Base-by-base conservation (phyloP, 2,329 filamentous ascomycete species). In the Pyrenophora teres region DNA sequence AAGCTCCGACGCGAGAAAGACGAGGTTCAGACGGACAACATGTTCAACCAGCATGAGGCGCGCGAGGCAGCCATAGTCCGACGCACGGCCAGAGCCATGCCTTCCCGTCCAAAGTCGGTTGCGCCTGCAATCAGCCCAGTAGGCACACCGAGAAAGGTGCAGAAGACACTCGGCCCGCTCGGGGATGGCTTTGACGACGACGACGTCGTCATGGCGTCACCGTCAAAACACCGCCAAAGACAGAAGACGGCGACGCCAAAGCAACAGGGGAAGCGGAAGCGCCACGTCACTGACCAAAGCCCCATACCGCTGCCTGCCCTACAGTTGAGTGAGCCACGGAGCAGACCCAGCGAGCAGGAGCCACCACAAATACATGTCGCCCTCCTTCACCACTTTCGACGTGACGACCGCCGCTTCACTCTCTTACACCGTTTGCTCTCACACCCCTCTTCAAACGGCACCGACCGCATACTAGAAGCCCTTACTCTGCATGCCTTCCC, bases 111-210 rank as follows among this genome's bases (percentile, higher is more conserved):
- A 7, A 72, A 69, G 55, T 41, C 64, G 15, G 40, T 44, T 7
- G 42, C 46, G 2, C 33, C 48, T 6, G 42, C 46, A 2, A 19
- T 42, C n/a, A 74, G 71, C 33, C 74, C 76, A 0, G 67, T 74
- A 0, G 80, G 77, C 1, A 90, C 88, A 0, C 86, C 87, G 2
- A 89, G 81, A 64, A 87, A 58, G 23, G 52, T 84, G 68, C 80
- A 79, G 23, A 85, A 81, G 68, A 73, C 77, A 1, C 83, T 50
- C 30, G 57, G 83, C 73, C 78, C 81, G 1, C 76, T 88, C 42
- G 82, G 87, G 1, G 90, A 94, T 72, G 90, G 90, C 0, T 94
- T 94, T 63, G 88, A 92, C 53, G 85, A 90, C 53, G 79, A 81
- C 48, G 83, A 87, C 63, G 78, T 87, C 7, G 70, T 80, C 49